phyloP scores from a whole-genome alignment of 805 yeast genomes.

The Saccharomycopsis guyanensis region DNA sequence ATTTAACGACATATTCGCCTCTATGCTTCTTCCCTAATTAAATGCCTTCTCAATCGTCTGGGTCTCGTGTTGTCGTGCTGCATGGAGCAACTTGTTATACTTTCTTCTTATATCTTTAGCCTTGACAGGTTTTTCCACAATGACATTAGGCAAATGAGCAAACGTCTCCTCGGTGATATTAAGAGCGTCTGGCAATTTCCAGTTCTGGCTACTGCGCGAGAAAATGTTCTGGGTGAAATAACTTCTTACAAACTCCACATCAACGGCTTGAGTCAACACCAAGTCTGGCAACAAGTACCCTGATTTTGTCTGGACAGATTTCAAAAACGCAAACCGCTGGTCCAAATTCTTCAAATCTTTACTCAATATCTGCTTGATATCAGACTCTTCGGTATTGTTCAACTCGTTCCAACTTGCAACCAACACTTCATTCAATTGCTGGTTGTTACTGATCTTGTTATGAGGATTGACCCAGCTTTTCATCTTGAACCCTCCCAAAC shows the following conservation, averaged over 20 bases:
- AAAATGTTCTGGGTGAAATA: constrained; percentile 8
- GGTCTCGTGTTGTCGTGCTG: constrained; percentile 8
- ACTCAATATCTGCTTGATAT: constrained; percentile 3
- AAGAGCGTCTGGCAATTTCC: constrained; percentile 18
- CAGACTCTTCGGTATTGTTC: not conserved
- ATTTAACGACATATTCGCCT: no score
- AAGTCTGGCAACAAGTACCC: constrained; percentile 19
- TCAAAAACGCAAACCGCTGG: constrained; percentile 16
- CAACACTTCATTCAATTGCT: constrained; percentile 12
- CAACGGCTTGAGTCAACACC: constrained; percentile 11
- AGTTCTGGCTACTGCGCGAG: constrained; percentile 2
- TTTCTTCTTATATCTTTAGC: constrained; percentile 12
- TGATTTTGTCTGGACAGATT: constrained; percentile 12
- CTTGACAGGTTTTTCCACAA: constrained; percentile 6
- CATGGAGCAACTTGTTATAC: constrained; percentile 10
- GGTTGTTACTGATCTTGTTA: constrained; percentile 9
- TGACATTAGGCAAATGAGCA: constrained; percentile 18
- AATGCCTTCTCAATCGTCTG: constrained; percentile 1
- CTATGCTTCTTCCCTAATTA: no score
- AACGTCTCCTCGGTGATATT: constrained; percentile 13
- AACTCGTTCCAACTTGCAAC: constrained; percentile 15
- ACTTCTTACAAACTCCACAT: constrained; percentile 8
- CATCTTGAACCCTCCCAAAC: constrained; percentile 15
- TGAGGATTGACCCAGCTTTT: constrained; percentile 12
- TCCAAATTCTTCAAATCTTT: constrained; percentile 9